Conservation (phyloP, 352 stramenopile genomes). For the Phytopythium oedochilum region DNA sequence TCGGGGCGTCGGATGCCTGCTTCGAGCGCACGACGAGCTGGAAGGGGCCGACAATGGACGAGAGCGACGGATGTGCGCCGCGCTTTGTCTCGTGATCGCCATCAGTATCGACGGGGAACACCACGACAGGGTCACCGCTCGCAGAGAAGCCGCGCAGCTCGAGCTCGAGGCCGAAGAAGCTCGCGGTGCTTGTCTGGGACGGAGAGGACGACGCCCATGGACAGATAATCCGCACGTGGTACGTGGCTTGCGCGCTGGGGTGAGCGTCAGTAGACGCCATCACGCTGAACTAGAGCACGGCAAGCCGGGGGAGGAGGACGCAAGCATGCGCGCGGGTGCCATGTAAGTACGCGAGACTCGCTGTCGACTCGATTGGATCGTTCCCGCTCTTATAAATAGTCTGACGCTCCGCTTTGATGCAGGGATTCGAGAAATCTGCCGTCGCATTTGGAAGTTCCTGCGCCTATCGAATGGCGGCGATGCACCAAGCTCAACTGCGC, state of each 20-base stretch:
- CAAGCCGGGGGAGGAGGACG: background rate
- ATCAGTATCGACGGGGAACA: background rate
- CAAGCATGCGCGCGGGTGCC: background rate
- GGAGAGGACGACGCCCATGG: conserved; percentile 19
- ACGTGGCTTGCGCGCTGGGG: conserved; percentile 17
- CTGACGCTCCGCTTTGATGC: background rate
- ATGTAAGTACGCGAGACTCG: background rate
- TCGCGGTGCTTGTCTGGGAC: background rate
- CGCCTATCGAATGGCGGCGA: too few relatives aligned
- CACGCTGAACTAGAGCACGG: background rate
- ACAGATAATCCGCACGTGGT: conserved; percentile 34
- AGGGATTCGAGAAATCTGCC: background rate
- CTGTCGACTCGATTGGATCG: background rate
- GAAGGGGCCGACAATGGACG: conserved; percentile 24
- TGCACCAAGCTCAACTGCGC: too few relatives aligned
- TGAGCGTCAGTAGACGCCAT: background rate
- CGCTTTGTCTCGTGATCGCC: background rate
- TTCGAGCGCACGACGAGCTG: conserved; percentile 24
- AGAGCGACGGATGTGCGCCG: background rate
- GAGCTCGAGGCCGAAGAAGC: conserved; percentile 40
- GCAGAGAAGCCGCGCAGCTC: conserved; percentile 23
- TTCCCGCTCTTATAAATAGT: background rate
- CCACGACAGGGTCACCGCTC: background rate
- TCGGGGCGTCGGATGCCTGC: conserved; percentile 5
- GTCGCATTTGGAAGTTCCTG: background rate